A percentile compares a stretch with the other conserved stretches of the same genome.
Evolutionary conservation across 164 flowering plant species (phyloP).

Genomic region (Vitis labrusca): DNA sequence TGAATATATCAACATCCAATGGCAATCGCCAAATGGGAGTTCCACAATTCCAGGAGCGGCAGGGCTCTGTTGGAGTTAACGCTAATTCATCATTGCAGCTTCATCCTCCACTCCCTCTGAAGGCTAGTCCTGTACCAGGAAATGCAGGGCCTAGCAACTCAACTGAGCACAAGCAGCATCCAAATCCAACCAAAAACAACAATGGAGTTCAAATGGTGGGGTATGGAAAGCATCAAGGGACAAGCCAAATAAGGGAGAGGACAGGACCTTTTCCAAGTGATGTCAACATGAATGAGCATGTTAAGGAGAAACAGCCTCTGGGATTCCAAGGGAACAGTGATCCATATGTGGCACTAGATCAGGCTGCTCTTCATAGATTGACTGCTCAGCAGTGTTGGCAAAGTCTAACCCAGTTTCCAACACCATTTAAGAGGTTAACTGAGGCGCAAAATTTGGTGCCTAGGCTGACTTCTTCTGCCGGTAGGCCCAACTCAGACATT

Average conservation of each 20-base stretch:
- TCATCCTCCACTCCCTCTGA: slow-evolving; percentile 1
- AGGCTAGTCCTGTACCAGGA: not conserved
- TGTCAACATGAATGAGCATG: not conserved
- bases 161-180: not conserved
- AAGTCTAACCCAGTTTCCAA: too few species aligned
- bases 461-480: too few species aligned
- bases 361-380: too few species aligned
- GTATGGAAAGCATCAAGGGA: not conserved
- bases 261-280: not conserved
- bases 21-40: not conserved
- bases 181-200: not conserved
- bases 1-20: not conserved
- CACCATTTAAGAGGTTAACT: too few species aligned
- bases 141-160: not conserved
- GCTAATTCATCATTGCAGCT: slow-evolving; percentile 3
- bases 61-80: not conserved
- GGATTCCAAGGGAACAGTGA: not conserved
- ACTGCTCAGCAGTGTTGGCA: too few species aligned
- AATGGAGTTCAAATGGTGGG: not conserved
- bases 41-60: not conserved
- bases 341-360: not conserved
- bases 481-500: too few species aligned
- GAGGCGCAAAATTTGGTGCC: too few species aligned
- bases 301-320: not conserved
- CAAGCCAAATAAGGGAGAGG: not conserved